Percentiles rank a stretch among this genome's conserved stretches.
phyloP scores from a whole-genome alignment of 2,329 filamentous ascomycete genomes.

The Alternaria consortialis region DNA sequence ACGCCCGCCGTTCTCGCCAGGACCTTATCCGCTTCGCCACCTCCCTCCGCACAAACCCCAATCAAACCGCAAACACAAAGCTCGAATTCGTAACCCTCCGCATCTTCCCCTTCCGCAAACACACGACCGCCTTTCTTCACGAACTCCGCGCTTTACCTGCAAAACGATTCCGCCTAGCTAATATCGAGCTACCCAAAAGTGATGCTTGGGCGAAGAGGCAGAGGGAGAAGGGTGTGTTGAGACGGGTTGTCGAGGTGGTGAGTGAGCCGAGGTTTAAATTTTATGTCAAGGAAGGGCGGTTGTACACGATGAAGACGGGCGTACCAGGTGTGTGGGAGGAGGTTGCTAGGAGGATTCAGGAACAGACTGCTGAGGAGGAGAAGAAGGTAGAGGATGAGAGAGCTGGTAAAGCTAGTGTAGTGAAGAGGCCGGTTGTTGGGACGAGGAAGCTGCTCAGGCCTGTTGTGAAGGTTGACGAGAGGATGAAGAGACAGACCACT shows the following conservation, averaged over 20 bases:
- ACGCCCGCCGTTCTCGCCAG: constrained; percentile 35
- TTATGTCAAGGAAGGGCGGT: constrained; percentile 46
- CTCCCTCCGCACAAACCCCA: constrained; percentile 23
- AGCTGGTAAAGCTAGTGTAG: neutral
- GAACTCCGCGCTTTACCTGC: constrained; percentile 46
- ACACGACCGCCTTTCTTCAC: constrained; percentile 38
- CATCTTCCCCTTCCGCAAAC: constrained; percentile 44
- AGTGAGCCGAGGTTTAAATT: constrained; percentile 47
- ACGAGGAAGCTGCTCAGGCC: constrained; percentile 4
- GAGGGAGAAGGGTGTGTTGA: constrained; percentile 28
- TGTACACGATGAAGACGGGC: constrained; percentile 42
- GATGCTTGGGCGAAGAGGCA: constrained; percentile 31
- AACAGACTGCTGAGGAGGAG: constrained; percentile 30
- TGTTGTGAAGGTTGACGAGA: constrained; percentile 13
- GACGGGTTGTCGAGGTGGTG: constrained; percentile 32
- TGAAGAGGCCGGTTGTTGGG: constrained; percentile 11
- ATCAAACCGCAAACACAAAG: constrained; percentile 33
- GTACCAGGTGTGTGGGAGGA: constrained; percentile 50
- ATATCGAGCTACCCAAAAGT: constrained; percentile 42
- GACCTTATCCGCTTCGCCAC: constrained; percentile 39
- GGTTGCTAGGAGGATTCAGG: constrained; percentile 40
- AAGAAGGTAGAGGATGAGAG: neutral
- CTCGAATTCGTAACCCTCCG: constrained; percentile 50
- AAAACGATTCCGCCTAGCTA: constrained; percentile 40
- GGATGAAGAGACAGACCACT: constrained; percentile 39